Evolutionary conservation across 768 basidiomycete species (phyloP).

Genomic region (Lactarius trivialis): DNA sequence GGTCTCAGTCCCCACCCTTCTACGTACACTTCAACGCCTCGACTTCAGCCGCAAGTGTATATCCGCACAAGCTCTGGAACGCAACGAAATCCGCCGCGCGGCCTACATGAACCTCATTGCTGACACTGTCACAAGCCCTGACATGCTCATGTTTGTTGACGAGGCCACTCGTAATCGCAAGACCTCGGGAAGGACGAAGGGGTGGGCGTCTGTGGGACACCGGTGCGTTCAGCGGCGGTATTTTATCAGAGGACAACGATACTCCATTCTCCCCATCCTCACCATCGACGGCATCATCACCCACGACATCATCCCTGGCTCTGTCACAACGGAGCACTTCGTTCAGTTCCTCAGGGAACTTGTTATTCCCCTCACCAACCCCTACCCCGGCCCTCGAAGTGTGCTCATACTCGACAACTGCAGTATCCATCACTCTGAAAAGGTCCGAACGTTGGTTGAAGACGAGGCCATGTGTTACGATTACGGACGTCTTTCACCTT

Average conservation of each 20-base stretch:
- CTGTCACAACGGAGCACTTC: conserved; percentile 30
- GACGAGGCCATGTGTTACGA: too few relatives aligned
- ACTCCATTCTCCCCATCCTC: conserved; percentile 20
- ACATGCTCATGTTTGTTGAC: conserved; percentile 12
- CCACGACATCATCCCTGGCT: conserved; percentile 28
- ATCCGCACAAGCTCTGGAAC: conserved; percentile 26
- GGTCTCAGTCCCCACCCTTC: conserved; percentile 31
- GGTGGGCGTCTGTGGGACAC: conserved; percentile 15
- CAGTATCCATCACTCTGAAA: conserved; percentile 36
- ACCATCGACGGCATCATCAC: conserved; percentile 18
- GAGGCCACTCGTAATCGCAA: conserved; percentile 11
- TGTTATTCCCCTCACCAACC: conserved; percentile 28
- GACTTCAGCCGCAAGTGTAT: conserved; percentile 28
- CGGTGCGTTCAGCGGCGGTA: conserved; percentile 13
- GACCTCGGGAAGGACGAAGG: background rate
- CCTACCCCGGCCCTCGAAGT: conserved; percentile 33
- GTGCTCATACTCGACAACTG: conserved; percentile 38
- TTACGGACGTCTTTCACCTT: too few relatives aligned
- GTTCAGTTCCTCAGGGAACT: conserved; percentile 21
- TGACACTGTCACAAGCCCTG: conserved; percentile 23
- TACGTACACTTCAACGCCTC: conserved; percentile 23
- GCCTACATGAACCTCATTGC: conserved; percentile 12
- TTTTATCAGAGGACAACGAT: conserved; percentile 20
- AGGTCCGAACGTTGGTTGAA: conserved; percentile 29
- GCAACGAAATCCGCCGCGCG: conserved; percentile 28